phyloP scores from a whole-genome alignment of 179 eudicot genomes.

The Carnegiea gigantea region DNA sequence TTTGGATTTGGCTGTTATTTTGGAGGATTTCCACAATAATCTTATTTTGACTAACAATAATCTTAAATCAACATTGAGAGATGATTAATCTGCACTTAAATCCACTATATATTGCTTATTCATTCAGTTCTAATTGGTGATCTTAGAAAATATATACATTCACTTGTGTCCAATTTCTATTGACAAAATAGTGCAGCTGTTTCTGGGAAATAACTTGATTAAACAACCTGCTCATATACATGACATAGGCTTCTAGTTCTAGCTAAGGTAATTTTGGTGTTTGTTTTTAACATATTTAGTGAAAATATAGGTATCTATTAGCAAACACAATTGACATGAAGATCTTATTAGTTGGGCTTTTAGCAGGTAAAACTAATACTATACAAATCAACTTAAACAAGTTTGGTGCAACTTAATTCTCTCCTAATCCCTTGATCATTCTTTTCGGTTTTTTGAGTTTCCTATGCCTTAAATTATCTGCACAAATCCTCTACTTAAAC shows the following conservation, averaged over 20 bases:
- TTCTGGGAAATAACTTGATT: background rate
- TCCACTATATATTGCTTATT: too few relatives aligned
- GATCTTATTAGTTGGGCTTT: conserved; percentile 29
- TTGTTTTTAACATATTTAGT: conserved; percentile 2
- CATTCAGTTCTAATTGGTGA: too few relatives aligned
- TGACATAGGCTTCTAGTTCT: background rate
- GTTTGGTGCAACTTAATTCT: conserved; percentile 41
- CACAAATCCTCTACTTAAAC: conserved; percentile 33
- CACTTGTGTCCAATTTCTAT: too few relatives aligned
- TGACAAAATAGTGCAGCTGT: too few relatives aligned
- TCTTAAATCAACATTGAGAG: too few relatives aligned
- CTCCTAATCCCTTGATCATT: conserved; percentile 44
- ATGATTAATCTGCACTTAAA: too few relatives aligned
- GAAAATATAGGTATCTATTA: conserved; percentile 27
- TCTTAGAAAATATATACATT: too few relatives aligned
- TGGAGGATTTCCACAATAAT: too few relatives aligned
- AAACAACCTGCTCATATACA: conserved; percentile 12
- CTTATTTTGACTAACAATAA: too few relatives aligned
- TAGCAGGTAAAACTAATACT: conserved; percentile 34
- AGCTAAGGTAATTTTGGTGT: background rate
- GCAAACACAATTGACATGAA: conserved; percentile 38
- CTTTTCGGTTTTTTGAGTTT: conserved; percentile 33
- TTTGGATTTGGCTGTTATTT: too few relatives aligned
- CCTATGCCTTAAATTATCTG: conserved; percentile 28
- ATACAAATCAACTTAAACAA: background rate